phyloP scores from a whole-genome alignment of 2,329 filamentous ascomycete species.

The Colletotrichum tabaci region DNA sequence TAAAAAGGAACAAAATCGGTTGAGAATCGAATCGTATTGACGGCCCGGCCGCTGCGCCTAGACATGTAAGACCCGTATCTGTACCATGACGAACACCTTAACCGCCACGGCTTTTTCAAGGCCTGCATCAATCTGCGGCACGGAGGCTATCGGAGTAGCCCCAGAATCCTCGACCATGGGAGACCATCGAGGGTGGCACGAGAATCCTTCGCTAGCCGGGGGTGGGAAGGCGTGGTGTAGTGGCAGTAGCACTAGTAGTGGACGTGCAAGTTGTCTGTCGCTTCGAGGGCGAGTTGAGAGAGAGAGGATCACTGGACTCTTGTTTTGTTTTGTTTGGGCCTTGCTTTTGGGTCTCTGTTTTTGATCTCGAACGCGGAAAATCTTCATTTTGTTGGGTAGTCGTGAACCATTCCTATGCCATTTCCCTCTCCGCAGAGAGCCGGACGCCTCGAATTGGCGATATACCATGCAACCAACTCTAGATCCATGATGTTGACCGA shows the following conservation, averaged over 20 bases:
- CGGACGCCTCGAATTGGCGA: conserved; percentile 62
- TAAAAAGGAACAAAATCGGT: too few species aligned
- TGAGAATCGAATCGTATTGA: conserved; percentile 16
- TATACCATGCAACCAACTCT: conserved; percentile 44
- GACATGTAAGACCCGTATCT: conserved; percentile 76
- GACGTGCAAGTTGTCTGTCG: neutral
- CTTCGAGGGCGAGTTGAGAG: conserved; percentile 14
- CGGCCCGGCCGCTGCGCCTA: conserved; percentile 19
- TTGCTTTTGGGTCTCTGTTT: neutral
- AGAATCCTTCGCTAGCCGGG: conserved; percentile 72
- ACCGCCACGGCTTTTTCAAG: conserved; percentile 74
- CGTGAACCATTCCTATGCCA: conserved; percentile 44
- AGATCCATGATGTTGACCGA: conserved; percentile 45
- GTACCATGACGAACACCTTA: conserved; percentile 71
- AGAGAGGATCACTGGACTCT: conserved; percentile 25
- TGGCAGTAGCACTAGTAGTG: neutral
- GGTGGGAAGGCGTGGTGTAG: neutral
- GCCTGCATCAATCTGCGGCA: conserved; percentile 72
- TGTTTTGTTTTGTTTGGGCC: conserved; percentile 50
- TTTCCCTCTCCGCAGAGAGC: conserved; percentile 50
- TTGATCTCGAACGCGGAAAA: conserved; percentile 55
- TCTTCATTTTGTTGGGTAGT: conserved; percentile 44
- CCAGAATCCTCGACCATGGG: conserved; percentile 68
- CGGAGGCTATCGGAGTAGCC: conserved; percentile 70
- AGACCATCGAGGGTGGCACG: conserved; percentile 57